Conservation (phyloP, 805 yeast genomes). For the Candida maltosa region DNA sequence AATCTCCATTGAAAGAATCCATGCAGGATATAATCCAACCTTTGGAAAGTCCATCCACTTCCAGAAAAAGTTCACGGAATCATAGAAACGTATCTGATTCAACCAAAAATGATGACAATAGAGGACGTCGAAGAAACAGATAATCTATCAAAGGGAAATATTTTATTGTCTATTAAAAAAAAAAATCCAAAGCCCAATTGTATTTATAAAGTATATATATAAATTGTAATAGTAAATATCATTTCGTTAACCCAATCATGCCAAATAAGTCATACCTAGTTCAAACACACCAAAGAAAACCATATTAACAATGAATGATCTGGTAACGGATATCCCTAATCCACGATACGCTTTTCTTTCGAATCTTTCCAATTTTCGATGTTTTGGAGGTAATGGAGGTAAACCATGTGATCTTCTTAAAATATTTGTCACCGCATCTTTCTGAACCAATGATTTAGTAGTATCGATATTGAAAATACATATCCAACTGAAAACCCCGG, state of each 20-base stretch:
- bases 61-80: conserved; percentile 6
- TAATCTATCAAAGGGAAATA: background rate
- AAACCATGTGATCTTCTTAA: conserved; percentile 48
- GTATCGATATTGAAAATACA: conserved; percentile 81
- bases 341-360: conserved; percentile 65
- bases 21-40: conserved; percentile 13
- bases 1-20: conserved; percentile 30
- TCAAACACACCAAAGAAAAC: conserved; percentile 75
- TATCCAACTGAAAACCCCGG: conserved; percentile 76
- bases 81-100: conserved; percentile 1
- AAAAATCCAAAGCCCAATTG: no score
- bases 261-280: conserved; percentile 55
- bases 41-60: conserved; percentile 10
- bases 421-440: conserved; percentile 69
- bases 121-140: conserved; percentile 8
- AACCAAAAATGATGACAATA: conserved; percentile 5
- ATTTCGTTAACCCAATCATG: conserved; percentile 15
- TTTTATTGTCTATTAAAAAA: background rate
- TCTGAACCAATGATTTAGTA: conserved; percentile 69
- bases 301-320: conserved; percentile 72
- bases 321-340: conserved; percentile 65
- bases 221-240: no score
- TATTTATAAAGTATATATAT: no score
- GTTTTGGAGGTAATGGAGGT: conserved; percentile 32
- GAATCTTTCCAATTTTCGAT: conserved; percentile 29